phyloP scores from a whole-genome alignment of 805 yeast species.

The Teunomyces panamensis region DNA sequence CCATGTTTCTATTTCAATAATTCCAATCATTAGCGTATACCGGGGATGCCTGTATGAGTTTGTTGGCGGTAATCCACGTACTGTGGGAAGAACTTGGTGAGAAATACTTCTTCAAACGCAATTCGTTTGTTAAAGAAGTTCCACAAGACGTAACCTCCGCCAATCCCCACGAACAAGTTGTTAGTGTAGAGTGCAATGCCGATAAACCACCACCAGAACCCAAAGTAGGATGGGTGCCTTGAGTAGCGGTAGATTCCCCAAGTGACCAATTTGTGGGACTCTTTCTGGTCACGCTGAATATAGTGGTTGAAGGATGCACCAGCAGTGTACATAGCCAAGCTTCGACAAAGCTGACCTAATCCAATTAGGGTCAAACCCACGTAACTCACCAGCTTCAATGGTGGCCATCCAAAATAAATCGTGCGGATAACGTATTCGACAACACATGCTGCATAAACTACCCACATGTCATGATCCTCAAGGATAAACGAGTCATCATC shows the following conservation, averaged over 20 bases:
- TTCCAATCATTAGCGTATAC: conserved; percentile 22
- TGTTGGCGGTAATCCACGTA: conserved; percentile 51
- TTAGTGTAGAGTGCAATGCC: conserved; percentile 74
- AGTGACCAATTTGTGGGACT: conserved; percentile 65
- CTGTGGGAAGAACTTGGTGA: conserved; percentile 68
- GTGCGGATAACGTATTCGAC: conserved; percentile 10
- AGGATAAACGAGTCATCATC: conserved; percentile 52
- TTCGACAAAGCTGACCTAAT: conserved; percentile 66
- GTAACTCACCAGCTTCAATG: conserved; percentile 13
- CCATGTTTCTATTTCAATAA: not conserved
- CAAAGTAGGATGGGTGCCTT: conserved; percentile 90
- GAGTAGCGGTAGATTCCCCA: conserved; percentile 62
- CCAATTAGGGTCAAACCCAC: conserved; percentile 50
- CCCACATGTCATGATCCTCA: conserved; percentile 19
- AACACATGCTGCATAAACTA: conserved; percentile 12
- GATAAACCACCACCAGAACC: conserved; percentile 90
- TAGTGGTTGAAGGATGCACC: conserved; percentile 83
- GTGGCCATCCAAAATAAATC: conserved; percentile 3
- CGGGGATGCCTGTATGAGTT: conserved; percentile 66
- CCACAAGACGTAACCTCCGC: conserved; percentile 60
- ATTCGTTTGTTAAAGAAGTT: conserved; percentile 70
- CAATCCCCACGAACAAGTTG: conserved; percentile 57
- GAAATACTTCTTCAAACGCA: conserved; percentile 61
- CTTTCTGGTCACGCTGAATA: conserved; percentile 50
- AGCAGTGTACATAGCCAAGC: conserved; percentile 84